These are phyloP conservation scores for Colletotrichum paranaense DNA, from an alignment of 2,329 filamentous ascomycete genomes.

Conservation along the genomic window DNA sequence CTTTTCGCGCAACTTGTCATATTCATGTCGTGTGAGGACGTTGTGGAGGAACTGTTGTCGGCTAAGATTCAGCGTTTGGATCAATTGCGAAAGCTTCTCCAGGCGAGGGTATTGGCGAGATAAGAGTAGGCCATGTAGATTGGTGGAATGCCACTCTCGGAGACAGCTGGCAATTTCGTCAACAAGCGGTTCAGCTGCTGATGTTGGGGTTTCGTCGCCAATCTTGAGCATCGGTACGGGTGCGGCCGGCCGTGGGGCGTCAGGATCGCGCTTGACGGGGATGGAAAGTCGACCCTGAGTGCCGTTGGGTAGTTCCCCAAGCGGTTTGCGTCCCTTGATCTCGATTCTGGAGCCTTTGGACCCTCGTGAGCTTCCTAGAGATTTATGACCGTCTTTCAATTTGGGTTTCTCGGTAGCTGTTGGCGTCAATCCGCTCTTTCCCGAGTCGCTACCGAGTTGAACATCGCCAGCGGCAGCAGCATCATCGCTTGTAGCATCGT, in stretches of 20 bases:
- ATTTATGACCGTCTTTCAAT: constrained; percentile 44
- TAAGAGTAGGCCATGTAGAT: constrained; percentile 91
- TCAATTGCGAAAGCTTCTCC: constrained; percentile 83
- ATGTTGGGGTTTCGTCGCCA: constrained; percentile 95
- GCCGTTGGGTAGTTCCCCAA: constrained; percentile 52
- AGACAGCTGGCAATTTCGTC: constrained; percentile 98
- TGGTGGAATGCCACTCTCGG: constrained; percentile 98
- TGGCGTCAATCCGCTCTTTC: constrained; percentile 63
- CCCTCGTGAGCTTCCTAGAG: constrained; percentile 36
- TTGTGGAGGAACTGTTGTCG: constrained; percentile 93
- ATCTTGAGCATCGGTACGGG: constrained; percentile 98
- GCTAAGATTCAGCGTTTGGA: constrained; percentile 85
- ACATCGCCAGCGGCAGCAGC: constrained; percentile 19
- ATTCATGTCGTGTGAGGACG: constrained; percentile 88
- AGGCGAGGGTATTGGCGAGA: constrained; percentile 83
- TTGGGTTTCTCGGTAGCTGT: constrained; percentile 51
- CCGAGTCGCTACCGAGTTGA: constrained; percentile 58
- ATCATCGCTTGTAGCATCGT: constrained; percentile 43
- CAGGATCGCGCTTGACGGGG: constrained; percentile 69
- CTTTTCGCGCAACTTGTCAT: constrained; percentile 82
- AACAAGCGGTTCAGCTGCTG: constrained; percentile 87
- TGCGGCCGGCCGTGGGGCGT: constrained; percentile 82
- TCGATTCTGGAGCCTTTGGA: constrained; percentile 34
- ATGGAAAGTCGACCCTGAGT: constrained; percentile 56
- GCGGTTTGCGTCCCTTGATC: constrained; percentile 36